phyloP scores from a whole-genome alignment of 345 rosid species.

The Nasturtium officinale region DNA sequence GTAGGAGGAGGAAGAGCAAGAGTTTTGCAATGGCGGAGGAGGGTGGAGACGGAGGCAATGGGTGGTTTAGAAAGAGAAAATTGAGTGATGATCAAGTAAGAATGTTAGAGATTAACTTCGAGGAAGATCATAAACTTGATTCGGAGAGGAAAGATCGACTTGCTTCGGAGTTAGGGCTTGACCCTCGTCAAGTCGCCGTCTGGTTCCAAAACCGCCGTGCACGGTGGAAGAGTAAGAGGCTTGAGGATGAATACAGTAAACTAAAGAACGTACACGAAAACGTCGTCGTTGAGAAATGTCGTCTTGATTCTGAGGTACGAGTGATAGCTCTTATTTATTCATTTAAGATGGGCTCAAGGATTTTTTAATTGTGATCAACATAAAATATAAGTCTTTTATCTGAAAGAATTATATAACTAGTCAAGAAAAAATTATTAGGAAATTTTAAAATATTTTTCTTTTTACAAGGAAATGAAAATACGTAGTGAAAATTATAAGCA shows the following conservation, averaged over 20 bases:
- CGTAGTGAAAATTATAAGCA: background rate
- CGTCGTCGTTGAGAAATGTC: slow-evolving; percentile 61
- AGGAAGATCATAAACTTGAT: slow-evolving; percentile 77
- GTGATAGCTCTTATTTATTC: background rate
- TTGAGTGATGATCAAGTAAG: slow-evolving; percentile 64
- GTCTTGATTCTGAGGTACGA: slow-evolving; percentile 78
- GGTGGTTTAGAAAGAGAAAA: slow-evolving; percentile 67
- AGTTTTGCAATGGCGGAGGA: slow-evolving; percentile 30
- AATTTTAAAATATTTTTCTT: background rate
- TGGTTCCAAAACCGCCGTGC: slow-evolving; percentile 99
- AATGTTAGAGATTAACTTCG: slow-evolving; percentile 66
- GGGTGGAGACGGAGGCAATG: slow-evolving; percentile 30
- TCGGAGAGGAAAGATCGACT: slow-evolving; percentile 76
- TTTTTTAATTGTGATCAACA: slow-evolving; percentile 4
- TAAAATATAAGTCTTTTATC: background rate
- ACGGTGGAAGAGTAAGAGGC: slow-evolving; percentile 83
- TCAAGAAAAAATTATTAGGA: background rate
- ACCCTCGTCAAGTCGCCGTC: slow-evolving; percentile 93
- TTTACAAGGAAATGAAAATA: background rate
- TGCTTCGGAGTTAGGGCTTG: slow-evolving; percentile 77
- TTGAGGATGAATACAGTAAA: slow-evolving; percentile 71
- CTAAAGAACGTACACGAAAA: slow-evolving; percentile 57
- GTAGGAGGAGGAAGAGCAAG: slow-evolving; percentile 61
- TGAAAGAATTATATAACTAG: background rate
- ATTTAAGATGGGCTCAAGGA: background rate